Percentiles rank a stretch among this genome's conserved stretches.
Conservation (phyloP, 164 flowering plant genomes). For the Pachysandra terminalis region DNA sequence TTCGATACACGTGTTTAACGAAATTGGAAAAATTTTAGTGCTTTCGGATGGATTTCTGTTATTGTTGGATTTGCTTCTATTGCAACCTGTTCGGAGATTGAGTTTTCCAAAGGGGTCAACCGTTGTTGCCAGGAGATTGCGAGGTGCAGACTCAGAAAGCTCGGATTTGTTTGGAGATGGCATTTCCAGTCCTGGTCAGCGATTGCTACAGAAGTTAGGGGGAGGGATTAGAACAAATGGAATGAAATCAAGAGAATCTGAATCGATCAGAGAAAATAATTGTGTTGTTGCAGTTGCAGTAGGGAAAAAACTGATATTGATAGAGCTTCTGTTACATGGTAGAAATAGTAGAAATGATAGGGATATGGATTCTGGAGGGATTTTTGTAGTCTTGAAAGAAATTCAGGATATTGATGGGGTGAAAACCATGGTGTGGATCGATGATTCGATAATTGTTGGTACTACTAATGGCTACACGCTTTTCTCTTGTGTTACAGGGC, state of each 20-base stretch:
- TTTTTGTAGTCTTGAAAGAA: slow-evolving; percentile 53
- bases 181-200: slow-evolving; percentile 20
- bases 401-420: slow-evolving; percentile 61
- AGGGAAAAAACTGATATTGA: slow-evolving; percentile 58
- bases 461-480: slow-evolving; percentile 60
- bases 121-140: slow-evolving; percentile 38
- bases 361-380: slow-evolving; percentile 24
- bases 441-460: slow-evolving; percentile 78
- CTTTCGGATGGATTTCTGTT: slow-evolving; percentile 52
- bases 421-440: slow-evolving; percentile 68
- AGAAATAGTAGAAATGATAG: slow-evolving; percentile 13
- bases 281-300: slow-evolving; percentile 44
- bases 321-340: slow-evolving; percentile 37
- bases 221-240: slow-evolving; percentile 47
- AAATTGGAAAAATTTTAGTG: slow-evolving; percentile 39
- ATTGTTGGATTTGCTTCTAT: slow-evolving; percentile 38
- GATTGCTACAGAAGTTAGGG: slow-evolving; percentile 49
- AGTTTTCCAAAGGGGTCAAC: slow-evolving; percentile 41
- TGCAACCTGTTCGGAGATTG: slow-evolving; percentile 40
- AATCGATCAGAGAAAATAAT: slow-evolving; percentile 20
- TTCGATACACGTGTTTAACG: slow-evolving; percentile 33
- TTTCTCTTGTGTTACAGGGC: slow-evolving; percentile 60
- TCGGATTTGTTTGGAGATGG: slow-evolving; percentile 20
- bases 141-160: slow-evolving; percentile 20
- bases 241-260: slow-evolving; percentile 28